These are phyloP conservation scores for Tuber calosporum DNA, from an alignment of 495 filamentous ascomycete genomes.

Conservation along the genomic window DNA sequence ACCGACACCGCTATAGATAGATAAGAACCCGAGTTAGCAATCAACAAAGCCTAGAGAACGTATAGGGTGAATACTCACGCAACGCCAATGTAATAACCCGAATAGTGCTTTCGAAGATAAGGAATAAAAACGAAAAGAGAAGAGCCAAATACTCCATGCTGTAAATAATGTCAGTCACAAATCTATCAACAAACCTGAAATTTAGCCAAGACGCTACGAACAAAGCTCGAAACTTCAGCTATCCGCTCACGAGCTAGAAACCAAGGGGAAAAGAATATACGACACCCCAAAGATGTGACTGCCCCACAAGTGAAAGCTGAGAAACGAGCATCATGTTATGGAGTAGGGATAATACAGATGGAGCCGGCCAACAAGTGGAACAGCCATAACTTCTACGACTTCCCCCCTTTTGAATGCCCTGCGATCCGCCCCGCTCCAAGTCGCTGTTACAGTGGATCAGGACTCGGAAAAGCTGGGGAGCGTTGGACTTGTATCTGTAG, in stretches of 20 bases:
- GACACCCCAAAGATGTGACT: not conserved
- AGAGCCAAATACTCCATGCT: constrained; percentile 82
- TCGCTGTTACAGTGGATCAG: not conserved
- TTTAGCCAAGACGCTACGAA: not conserved
- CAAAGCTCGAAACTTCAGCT: not conserved
- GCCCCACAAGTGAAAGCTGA: not conserved
- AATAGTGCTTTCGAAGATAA: constrained; percentile 71
- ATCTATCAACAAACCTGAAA: not conserved
- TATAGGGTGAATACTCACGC: constrained; percentile 51
- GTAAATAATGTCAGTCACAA: not conserved
- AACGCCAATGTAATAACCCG: constrained; percentile 84
- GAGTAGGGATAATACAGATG: constrained; percentile 35
- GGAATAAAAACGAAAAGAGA: constrained; percentile 69
- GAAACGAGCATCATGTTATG: constrained; percentile 9
- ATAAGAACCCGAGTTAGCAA: not conserved
- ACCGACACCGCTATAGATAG: constrained; percentile 59
- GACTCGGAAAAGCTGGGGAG: not conserved
- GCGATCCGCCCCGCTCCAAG: not conserved
- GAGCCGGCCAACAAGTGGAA: constrained; percentile 39
- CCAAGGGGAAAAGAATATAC: not conserved
- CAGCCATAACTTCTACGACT: constrained; percentile 14
- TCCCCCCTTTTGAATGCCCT: not conserved
- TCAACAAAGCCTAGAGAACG: not conserved
- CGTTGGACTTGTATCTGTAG: not conserved
- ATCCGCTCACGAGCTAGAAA: not conserved